Conservation (phyloP, 208 protist genomes). For the Crithidia acanthocephali region DNA sequence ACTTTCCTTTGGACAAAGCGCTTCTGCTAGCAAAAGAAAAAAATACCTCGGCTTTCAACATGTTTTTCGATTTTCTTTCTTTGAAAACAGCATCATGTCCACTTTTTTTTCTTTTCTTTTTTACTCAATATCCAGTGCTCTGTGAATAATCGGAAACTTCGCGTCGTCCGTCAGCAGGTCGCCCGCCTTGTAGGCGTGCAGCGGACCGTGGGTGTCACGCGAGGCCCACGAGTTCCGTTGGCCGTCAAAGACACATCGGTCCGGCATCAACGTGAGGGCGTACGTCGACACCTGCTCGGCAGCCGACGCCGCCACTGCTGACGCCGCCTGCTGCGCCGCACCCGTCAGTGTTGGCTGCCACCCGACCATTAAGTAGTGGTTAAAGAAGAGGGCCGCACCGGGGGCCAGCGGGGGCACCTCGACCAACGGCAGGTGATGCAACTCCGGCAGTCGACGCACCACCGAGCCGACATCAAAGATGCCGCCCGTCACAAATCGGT, state of each 20-base stretch:
- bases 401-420: constrained; percentile 55
- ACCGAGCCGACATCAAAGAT: constrained; percentile 74
- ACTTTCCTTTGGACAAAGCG: no score
- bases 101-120: neutral
- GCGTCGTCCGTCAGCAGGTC: constrained; percentile 65
- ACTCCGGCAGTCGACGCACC: constrained; percentile 54
- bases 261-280: constrained; percentile 65
- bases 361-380: constrained; percentile 57
- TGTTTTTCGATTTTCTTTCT: neutral
- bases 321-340: neutral
- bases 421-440: constrained; percentile 45
- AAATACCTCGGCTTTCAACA: no score
- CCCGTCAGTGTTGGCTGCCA: constrained; percentile 56
- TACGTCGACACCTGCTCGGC: constrained; percentile 53
- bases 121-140: constrained; percentile 82
- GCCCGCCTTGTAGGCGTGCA: constrained; percentile 66
- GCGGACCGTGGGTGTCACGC: constrained; percentile 68
- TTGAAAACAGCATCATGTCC: neutral
- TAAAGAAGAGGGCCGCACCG: constrained; percentile 64
- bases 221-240: constrained; percentile 69
- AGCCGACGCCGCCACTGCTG: constrained; percentile 13
- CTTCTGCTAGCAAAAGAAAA: no score
- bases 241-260: constrained; percentile 80
- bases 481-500: constrained; percentile 46
- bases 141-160: constrained; percentile 74